Conservation (phyloP, 306 rosid genomes). For the Quercus gilva region DNA sequence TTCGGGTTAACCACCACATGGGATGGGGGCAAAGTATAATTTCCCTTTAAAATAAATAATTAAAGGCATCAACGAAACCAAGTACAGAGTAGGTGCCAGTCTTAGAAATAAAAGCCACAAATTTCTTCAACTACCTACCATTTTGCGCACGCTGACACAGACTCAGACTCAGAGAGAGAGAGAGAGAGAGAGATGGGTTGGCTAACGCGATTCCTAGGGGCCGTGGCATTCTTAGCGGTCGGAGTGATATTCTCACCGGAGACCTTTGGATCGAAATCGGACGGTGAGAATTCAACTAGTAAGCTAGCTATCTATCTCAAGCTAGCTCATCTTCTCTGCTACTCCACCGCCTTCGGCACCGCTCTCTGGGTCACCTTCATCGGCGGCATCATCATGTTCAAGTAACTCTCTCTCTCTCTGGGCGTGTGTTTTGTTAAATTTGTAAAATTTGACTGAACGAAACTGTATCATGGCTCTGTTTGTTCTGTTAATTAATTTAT, state of each 20-base stretch:
- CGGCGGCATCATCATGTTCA: constrained; percentile 98
- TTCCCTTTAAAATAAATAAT: too few species aligned
- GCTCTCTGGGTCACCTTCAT: constrained; percentile 97
- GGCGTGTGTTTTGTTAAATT: background rate
- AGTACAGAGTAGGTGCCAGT: background rate
- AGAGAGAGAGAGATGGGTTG: constrained; percentile 59
- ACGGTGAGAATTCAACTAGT: constrained; percentile 37
- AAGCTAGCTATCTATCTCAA: constrained; percentile 64
- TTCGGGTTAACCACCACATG: too few species aligned
- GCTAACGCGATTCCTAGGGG: constrained; percentile 65
- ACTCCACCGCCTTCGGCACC: constrained; percentile 89
- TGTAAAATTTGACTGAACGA: background rate
- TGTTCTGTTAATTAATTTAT: background rate
- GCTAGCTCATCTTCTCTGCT: constrained; percentile 82
- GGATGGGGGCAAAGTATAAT: too few species aligned
- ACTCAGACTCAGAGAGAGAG: background rate
- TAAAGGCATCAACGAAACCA: too few species aligned
- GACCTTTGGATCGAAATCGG: constrained; percentile 71
- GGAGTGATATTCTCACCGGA: constrained; percentile 95
- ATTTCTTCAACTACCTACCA: background rate
- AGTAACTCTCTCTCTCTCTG: constrained; percentile 31
- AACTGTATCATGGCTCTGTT: background rate
- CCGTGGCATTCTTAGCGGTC: constrained; percentile 75
- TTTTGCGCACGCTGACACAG: background rate
- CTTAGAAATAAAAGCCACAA: background rate